Percentiles rank a stretch among this genome's conserved stretches.
phyloP scores from a whole-genome alignment of 345 rosid genomes.

The Limnanthes douglasii region DNA sequence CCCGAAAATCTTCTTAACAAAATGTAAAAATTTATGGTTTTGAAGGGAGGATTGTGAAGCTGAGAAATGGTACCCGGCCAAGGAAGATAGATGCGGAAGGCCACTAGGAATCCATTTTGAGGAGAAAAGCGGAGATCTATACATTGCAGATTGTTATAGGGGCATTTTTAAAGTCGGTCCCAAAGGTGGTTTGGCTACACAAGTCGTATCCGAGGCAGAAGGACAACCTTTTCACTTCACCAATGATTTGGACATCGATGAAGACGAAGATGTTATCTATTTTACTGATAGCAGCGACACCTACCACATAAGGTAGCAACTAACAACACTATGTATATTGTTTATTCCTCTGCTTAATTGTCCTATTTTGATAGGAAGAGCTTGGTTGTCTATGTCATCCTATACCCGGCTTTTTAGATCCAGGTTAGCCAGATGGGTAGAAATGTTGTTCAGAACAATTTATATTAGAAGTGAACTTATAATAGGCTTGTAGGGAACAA shows the following conservation, averaged over 20 bases:
- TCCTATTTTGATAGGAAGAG: too few species aligned
- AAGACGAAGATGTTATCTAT: constrained; percentile 37
- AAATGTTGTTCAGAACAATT: too few species aligned
- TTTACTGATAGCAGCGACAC: constrained; percentile 50
- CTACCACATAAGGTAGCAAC: constrained; percentile 40
- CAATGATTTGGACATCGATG: constrained; percentile 61
- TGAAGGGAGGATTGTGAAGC: constrained; percentile 31
- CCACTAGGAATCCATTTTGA: constrained; percentile 59
- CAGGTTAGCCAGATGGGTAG: too few species aligned
- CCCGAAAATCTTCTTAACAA: too few species aligned
- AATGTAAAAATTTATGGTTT: too few species aligned
- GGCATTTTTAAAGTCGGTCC: constrained; percentile 59
- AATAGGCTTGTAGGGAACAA: too few species aligned
- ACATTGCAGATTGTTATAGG: constrained; percentile 57
- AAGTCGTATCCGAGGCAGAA: constrained; percentile 29
- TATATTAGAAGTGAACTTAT: too few species aligned
- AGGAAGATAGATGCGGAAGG: constrained; percentile 66
- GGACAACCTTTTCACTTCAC: constrained; percentile 40
- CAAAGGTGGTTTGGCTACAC: constrained; percentile 41
- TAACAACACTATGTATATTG: neutral
- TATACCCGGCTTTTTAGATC: too few species aligned
- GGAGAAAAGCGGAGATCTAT: constrained; percentile 46
- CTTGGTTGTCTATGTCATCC: too few species aligned
- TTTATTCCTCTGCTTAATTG: neutral
- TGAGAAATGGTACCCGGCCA: constrained; percentile 29